A percentile compares a stretch with the other conserved stretches of the same genome.
Evolutionary conservation across 2,329 filamentous ascomycete species (phyloP).

Genomic region (Thielaviopsis euricoi): DNA sequence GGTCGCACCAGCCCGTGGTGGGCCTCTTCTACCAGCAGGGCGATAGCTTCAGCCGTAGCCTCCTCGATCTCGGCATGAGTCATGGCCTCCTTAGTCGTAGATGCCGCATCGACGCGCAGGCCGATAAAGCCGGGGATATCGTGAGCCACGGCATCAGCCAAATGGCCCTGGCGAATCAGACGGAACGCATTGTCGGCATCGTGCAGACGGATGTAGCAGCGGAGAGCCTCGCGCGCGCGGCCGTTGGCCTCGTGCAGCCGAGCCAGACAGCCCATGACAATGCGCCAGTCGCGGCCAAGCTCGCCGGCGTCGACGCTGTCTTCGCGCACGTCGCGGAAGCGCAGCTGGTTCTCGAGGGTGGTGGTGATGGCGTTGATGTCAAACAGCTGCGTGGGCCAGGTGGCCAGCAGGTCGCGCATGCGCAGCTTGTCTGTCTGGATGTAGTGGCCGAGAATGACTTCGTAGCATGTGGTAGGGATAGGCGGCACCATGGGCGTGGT

Average conservation of each 20-base stretch:
- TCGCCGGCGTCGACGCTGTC: constrained; percentile 61
- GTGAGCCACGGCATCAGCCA: constrained; percentile 77
- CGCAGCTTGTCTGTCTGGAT: constrained; percentile 58
- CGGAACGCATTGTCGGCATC: constrained; percentile 81
- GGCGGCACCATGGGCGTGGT: constrained; percentile 60
- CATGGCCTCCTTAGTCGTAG: constrained; percentile 49
- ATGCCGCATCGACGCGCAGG: constrained; percentile 51
- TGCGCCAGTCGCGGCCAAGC: constrained; percentile 66
- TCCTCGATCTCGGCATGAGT: constrained; percentile 56
- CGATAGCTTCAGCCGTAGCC: constrained; percentile 67
- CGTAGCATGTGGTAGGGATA: constrained; percentile 68
- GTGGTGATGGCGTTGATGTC: constrained; percentile 61
- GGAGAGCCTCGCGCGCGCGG: constrained; percentile 66
- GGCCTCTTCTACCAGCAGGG: constrained; percentile 76
- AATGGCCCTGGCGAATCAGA: constrained; percentile 71
- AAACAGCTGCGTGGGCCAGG: constrained; percentile 74
- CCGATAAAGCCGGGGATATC: constrained; percentile 82
- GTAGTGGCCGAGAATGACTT: constrained; percentile 79
- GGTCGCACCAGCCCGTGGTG: constrained; percentile 74
- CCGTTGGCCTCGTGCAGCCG: constrained; percentile 71
- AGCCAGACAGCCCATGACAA: constrained; percentile 74
- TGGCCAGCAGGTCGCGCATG: constrained; percentile 63
- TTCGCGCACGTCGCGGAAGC: constrained; percentile 55
- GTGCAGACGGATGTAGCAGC: constrained; percentile 77
- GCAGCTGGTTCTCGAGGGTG: constrained; percentile 67